phyloP scores from a whole-genome alignment of 805 yeast species.

The Ogataea chonburiensis region DNA sequence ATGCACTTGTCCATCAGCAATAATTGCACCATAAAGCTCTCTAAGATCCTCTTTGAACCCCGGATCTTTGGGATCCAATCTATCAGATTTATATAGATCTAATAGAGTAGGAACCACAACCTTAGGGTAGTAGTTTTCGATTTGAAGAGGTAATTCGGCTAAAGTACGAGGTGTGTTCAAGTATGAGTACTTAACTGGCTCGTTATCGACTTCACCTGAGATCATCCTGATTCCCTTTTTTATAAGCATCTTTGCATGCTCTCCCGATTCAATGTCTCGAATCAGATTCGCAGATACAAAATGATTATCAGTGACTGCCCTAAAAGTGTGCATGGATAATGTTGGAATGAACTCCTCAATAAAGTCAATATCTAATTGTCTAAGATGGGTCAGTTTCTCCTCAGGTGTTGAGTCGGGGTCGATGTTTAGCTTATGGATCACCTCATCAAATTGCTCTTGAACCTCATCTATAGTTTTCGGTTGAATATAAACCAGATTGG shows the following conservation, averaged over 20 bases:
- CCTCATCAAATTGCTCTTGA: conserved; percentile 38
- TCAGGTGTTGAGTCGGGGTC: conserved; percentile 1
- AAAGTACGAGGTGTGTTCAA: conserved; percentile 31
- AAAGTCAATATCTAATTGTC: conserved; percentile 9
- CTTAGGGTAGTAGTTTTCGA: conserved; percentile 39
- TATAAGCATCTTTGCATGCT: conserved; percentile 26
- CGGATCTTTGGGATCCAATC: conserved; percentile 13
- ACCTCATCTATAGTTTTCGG: conserved; percentile 39
- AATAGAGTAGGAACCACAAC: conserved; percentile 27
- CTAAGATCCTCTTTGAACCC: conserved; percentile 16
- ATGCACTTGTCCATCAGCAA: conserved; percentile 41
- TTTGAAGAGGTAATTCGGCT: conserved; percentile 32
- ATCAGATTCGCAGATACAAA: conserved; percentile 35
- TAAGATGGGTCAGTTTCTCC: conserved; percentile 7
- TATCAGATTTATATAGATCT: conserved; percentile 16
- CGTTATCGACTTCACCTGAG: conserved; percentile 38
- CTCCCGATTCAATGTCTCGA: conserved; percentile 33
- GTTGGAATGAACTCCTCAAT: conserved; percentile 26
- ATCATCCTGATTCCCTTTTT: conserved; percentile 25
- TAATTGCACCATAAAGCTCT: conserved; percentile 35
- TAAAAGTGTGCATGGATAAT: conserved; percentile 27
- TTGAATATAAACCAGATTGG: conserved; percentile 39
- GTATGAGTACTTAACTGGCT: conserved; percentile 32
- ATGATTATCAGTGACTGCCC: conserved; percentile 41
- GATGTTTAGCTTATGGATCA: conserved; percentile 26